These are phyloP conservation scores for Rubia peregrina DNA, from an alignment of 305 asterid species.

Conservation along the genomic window DNA sequence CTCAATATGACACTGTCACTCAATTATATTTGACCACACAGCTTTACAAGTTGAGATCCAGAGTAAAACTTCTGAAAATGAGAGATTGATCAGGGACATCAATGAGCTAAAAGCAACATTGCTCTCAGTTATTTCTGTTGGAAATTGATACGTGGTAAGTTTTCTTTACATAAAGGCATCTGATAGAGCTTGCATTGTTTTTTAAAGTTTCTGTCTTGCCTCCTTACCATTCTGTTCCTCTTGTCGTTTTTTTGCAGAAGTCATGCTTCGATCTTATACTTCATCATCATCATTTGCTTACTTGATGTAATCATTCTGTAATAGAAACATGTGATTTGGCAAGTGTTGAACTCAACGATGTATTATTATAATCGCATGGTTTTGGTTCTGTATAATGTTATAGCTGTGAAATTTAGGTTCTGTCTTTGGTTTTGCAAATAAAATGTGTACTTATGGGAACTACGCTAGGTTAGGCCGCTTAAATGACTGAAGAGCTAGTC, in stretches of 20 bases:
- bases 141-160: slow-evolving; percentile 19
- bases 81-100: slow-evolving; percentile 29
- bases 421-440: not conserved
- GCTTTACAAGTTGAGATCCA: slow-evolving; percentile 33
- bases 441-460: not conserved
- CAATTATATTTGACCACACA: slow-evolving; percentile 5
- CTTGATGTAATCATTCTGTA: not conserved
- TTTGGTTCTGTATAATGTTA: not conserved
- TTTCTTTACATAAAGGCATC: not conserved
- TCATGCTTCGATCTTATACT: not conserved
- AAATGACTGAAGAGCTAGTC: not conserved
- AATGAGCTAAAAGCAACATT: slow-evolving; percentile 32
- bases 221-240: not conserved
- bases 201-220: not conserved
- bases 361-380: not conserved
- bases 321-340: not conserved
- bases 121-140: slow-evolving; percentile 20
- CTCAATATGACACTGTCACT: slow-evolving; percentile 1
- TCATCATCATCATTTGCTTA: not conserved
- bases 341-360: not conserved
- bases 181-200: not conserved
- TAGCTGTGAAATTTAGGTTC: not conserved
- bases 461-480: not conserved
- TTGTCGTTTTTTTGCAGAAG: not conserved
- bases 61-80: slow-evolving; percentile 25